A percentile compares a stretch with the other conserved stretches of the same genome.
phyloP scores from a whole-genome alignment of 208 protist genomes.

The Leishmania major region DNA sequence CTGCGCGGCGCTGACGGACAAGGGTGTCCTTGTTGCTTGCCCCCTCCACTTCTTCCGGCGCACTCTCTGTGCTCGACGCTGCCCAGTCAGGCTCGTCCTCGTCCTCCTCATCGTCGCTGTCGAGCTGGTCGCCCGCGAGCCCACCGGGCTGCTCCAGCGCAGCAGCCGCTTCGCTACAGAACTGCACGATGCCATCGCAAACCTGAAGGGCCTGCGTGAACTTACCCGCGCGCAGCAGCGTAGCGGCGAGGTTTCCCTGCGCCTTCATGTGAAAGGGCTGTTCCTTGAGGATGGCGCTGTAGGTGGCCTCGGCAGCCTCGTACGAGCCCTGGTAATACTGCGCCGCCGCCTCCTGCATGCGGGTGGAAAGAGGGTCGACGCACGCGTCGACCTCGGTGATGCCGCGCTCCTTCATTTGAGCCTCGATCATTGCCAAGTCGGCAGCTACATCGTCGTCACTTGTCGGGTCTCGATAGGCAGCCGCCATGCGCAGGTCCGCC shows the following conservation, averaged over 20 bases:
- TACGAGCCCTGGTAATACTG: slow-evolving; percentile 75
- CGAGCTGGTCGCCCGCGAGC: slow-evolving; percentile 45
- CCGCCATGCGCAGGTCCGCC: slow-evolving; percentile 84
- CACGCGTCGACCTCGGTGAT: slow-evolving; percentile 17
- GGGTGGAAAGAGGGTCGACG: slow-evolving; percentile 32
- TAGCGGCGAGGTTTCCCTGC: slow-evolving; percentile 73
- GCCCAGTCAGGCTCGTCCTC: slow-evolving; percentile 40
- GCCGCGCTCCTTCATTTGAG: slow-evolving; percentile 30
- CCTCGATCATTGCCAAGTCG: slow-evolving; percentile 67
- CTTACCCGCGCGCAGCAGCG: slow-evolving; percentile 68
- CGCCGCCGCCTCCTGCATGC: slow-evolving; percentile 66
- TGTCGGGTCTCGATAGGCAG: slow-evolving; percentile 72
- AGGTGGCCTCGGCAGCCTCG: slow-evolving; percentile 53
- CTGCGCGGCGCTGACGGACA: slow-evolving; percentile 50
- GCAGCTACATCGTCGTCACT: slow-evolving; percentile 57
- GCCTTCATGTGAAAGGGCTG: slow-evolving; percentile 62
- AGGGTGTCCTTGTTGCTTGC: slow-evolving; percentile 32
- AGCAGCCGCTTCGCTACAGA: slow-evolving; percentile 82
- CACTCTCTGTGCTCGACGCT: not conserved
- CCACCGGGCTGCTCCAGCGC: slow-evolving; percentile 77
- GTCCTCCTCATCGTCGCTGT: slow-evolving; percentile 89
- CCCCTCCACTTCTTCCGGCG: not conserved
- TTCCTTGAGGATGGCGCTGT: slow-evolving; percentile 58
- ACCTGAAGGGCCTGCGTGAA: slow-evolving; percentile 77
- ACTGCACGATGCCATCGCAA: slow-evolving; percentile 62